Percentiles rank a stretch among this genome's conserved stretches.
Conservation (phyloP, 192 early-diverging fungal species). For the Podila minutissima region DNA sequence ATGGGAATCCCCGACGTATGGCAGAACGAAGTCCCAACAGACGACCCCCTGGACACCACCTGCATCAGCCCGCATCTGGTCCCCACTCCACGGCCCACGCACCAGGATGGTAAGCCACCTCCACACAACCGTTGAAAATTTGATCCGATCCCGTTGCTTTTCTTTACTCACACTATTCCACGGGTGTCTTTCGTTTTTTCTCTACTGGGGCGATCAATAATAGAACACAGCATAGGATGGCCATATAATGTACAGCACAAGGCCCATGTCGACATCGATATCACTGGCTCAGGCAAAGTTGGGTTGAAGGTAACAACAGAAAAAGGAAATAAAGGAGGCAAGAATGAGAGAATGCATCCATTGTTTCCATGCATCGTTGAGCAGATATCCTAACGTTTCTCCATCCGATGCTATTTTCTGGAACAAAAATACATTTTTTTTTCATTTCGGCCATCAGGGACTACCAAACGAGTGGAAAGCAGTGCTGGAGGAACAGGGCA, state of each 20-base stretch:
- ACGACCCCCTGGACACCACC: slow-evolving; percentile 62
- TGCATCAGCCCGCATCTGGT: slow-evolving; percentile 65
- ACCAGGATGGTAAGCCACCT: neutral
- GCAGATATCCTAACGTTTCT: neutral
- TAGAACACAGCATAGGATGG: slow-evolving; percentile 54
- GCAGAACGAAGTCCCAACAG: slow-evolving; percentile 61
- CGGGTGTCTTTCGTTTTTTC: neutral
- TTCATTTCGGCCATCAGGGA: slow-evolving; percentile 24
- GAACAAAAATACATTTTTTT: neutral
- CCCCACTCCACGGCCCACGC: slow-evolving; percentile 33
- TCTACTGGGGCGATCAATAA: neutral
- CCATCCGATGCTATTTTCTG: neutral
- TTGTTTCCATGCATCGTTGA: too few relatives aligned
- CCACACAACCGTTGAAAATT: neutral
- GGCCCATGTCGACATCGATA: slow-evolving; percentile 62
- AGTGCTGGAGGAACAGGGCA: slow-evolving; percentile 52
- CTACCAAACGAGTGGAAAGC: slow-evolving; percentile 60
- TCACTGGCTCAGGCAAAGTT: slow-evolving; percentile 15
- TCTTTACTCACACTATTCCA: neutral
- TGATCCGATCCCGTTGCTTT: neutral
- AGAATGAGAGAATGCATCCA: neutral
- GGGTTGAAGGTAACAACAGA: slow-evolving; percentile 16
- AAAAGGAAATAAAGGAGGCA: slow-evolving; percentile 6
- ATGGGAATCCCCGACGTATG: slow-evolving; percentile 70
- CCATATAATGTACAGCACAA: slow-evolving; percentile 65